Evolutionary conservation across 2,329 filamentous ascomycete genomes (phyloP), one percentile per base, ranked within the genome.

Genomic region (Huntiella savannae): DNA sequence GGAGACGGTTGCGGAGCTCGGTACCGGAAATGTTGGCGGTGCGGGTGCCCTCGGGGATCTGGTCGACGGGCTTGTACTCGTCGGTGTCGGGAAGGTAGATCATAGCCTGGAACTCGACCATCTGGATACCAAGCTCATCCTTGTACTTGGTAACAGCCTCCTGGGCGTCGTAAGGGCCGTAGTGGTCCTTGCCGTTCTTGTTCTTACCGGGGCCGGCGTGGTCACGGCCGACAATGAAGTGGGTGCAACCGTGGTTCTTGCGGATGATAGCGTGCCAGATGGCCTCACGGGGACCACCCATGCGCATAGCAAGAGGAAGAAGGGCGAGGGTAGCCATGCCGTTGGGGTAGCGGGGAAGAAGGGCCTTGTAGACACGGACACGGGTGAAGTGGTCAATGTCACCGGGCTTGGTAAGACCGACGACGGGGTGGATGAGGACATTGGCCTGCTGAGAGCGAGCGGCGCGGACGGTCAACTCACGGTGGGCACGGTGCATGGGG

Each of bases 231-330:
- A 98, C 87, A 57, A 98, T 98, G 72, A 98, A 98, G 73, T 98
- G 91, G 12, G 91, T 96, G 41, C 88, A 86, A 58, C 91, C 91
- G 68, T 95, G 87, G 68, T 98, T 98, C 79, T 96, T 98, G 62
- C 91, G 86, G 72, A 98, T 98, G 59, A 98, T 94, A 59, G 91
- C 91, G 71, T 98, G 91, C 91, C 91, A 98, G 68, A 98, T 86
- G 55, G 91, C 91, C 71, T 98, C 91, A 55, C 91, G 84, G 53
- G 91, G 91, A 57, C 91, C 91, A 60, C 86, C 91, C 91, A 98
- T 98, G 61, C 91, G 82, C 91, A 98, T 98, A 57, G 91, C 91
- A 53, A 98, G 74, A 49, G 87, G 87, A 46, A 98, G 75, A 37
- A 98, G 83, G 64, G 86, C 88, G 53, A 98, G 77, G 35, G 92